Percentiles rank a stretch among this genome's conserved stretches.
Evolutionary conservation across 1,284 basidiomycete genomes (phyloP).

Genomic region (Inonotus obliquus): DNA sequence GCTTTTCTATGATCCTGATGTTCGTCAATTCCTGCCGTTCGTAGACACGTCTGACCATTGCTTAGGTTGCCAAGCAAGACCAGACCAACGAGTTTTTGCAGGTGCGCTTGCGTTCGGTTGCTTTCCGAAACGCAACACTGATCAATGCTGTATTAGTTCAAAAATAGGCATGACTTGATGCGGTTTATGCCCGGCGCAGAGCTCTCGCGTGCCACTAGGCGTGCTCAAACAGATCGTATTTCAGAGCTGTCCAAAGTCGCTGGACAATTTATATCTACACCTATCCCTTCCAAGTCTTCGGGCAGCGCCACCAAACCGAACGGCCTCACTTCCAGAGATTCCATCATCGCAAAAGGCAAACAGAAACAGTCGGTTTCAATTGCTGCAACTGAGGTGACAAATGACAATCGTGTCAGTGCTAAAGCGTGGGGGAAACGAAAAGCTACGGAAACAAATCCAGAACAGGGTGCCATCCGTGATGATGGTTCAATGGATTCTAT

Average conservation of each 20-base stretch:
- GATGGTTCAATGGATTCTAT: not conserved
- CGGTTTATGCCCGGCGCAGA: slow-evolving; percentile 42
- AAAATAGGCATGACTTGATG: slow-evolving; percentile 57
- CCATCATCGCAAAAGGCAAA: slow-evolving; percentile 30
- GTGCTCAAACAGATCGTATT: slow-evolving; percentile 50
- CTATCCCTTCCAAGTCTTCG: slow-evolving; percentile 18
- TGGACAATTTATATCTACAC: slow-evolving; percentile 1
- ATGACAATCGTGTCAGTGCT: not conserved
- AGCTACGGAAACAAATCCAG: not conserved
- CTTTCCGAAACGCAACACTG: slow-evolving; percentile 7
- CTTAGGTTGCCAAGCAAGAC: slow-evolving; percentile 6
- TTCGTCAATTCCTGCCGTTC: slow-evolving; percentile 30
- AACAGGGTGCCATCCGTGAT: not conserved
- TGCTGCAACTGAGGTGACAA: not conserved
- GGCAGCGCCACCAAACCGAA: slow-evolving; percentile 24
- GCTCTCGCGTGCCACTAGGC: slow-evolving; percentile 59
- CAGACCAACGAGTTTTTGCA: slow-evolving; percentile 5
- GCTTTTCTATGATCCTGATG: slow-evolving; percentile 70
- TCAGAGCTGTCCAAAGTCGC: slow-evolving; percentile 32
- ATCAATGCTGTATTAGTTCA: slow-evolving; percentile 44
- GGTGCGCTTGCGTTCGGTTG: slow-evolving; percentile 3
- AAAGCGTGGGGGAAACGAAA: slow-evolving; percentile 2
- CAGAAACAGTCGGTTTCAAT: slow-evolving; percentile 24
- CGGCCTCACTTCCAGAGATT: slow-evolving; percentile 20
- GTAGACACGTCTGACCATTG: slow-evolving; percentile 43